A percentile compares a stretch with the other conserved stretches of the same genome.
Conservation (phyloP, 257 asterid genomes). For the Gentiana dahurica region DNA sequence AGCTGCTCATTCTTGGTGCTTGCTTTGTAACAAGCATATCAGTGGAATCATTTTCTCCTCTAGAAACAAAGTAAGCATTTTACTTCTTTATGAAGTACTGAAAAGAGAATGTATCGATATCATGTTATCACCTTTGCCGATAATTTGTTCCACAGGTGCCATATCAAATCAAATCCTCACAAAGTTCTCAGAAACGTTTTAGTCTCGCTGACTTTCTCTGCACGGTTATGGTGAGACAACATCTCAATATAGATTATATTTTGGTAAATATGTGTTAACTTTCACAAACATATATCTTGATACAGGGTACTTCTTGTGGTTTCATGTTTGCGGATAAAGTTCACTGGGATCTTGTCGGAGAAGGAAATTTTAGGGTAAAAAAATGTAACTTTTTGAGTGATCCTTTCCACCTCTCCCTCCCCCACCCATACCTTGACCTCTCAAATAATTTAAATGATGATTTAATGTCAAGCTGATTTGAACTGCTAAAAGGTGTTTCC, state of each 20-base stretch:
- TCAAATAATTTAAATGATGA: neutral
- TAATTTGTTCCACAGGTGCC: slow-evolving; percentile 40
- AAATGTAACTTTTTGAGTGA: slow-evolving; percentile 42
- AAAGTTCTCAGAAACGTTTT: slow-evolving; percentile 59
- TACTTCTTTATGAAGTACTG: neutral
- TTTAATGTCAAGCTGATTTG: slow-evolving; percentile 32
- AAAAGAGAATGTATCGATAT: slow-evolving; percentile 2
- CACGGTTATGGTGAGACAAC: slow-evolving; percentile 68
- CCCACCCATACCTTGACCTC: too few species aligned
- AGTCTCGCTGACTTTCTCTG: slow-evolving; percentile 47
- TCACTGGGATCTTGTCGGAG: slow-evolving; percentile 49
- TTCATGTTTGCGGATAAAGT: slow-evolving; percentile 52
- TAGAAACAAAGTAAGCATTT: slow-evolving; percentile 54
- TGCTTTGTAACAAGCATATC: slow-evolving; percentile 57
- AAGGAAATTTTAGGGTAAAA: slow-evolving; percentile 75
- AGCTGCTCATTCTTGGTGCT: slow-evolving; percentile 70
- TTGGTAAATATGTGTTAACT: slow-evolving; percentile 9
- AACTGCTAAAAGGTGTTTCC: slow-evolving; percentile 52
- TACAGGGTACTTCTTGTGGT: slow-evolving; percentile 71
- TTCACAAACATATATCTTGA: slow-evolving; percentile 14
- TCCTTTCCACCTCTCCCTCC: neutral
- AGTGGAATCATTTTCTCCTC: slow-evolving; percentile 74
- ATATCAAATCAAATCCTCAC: slow-evolving; percentile 33
- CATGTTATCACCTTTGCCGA: slow-evolving; percentile 12
- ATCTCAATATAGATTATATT: slow-evolving; percentile 1